Evolutionary conservation across 306 rosid genomes (phyloP).

Genomic region (Cicer chorassanicum): DNA sequence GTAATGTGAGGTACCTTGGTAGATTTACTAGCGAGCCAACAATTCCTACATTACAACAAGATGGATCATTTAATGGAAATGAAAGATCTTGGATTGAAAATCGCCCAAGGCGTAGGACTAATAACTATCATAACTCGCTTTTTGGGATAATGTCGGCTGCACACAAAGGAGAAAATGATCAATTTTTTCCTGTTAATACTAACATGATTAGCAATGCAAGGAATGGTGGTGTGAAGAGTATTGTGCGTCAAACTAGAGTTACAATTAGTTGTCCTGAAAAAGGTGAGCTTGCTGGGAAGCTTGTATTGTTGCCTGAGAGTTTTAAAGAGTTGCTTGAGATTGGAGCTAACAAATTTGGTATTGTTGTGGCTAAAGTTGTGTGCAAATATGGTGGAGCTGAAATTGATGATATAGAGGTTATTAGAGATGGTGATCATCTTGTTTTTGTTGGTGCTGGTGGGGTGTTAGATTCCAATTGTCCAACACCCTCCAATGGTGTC

Average conservation of each 20-base stretch:
- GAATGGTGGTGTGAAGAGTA: constrained; percentile 36
- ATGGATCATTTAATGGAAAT: constrained; percentile 45
- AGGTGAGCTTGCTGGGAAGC: constrained; percentile 63
- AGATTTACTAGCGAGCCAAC: constrained; percentile 78
- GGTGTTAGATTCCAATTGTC: constrained; percentile 23
- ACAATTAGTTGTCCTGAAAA: constrained; percentile 74
- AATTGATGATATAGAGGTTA: constrained; percentile 75
- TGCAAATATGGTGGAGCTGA: constrained; percentile 67
- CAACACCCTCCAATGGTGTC: constrained; percentile 20
- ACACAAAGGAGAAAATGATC: constrained; percentile 56
- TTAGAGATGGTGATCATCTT: constrained; percentile 90
- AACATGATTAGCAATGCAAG: constrained; percentile 22
- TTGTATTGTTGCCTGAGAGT: constrained; percentile 73
- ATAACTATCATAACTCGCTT: constrained; percentile 74
- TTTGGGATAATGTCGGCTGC: constrained; percentile 84
- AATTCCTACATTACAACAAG: constrained; percentile 54
- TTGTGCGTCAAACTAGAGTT: constrained; percentile 54
- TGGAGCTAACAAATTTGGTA: constrained; percentile 71
- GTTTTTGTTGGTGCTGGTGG: constrained; percentile 50
- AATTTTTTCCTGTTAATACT: constrained; percentile 33
- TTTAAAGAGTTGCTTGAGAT: constrained; percentile 70
- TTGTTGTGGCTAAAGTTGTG: constrained; percentile 52
- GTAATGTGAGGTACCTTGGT: constrained; percentile 56
- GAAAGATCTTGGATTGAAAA: constrained; percentile 56
- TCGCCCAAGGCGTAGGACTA: constrained; percentile 70